These are phyloP conservation scores for Daedaleopsis sinensis DNA, from an alignment of 768 basidiomycete species.

Conservation along the genomic window DNA sequence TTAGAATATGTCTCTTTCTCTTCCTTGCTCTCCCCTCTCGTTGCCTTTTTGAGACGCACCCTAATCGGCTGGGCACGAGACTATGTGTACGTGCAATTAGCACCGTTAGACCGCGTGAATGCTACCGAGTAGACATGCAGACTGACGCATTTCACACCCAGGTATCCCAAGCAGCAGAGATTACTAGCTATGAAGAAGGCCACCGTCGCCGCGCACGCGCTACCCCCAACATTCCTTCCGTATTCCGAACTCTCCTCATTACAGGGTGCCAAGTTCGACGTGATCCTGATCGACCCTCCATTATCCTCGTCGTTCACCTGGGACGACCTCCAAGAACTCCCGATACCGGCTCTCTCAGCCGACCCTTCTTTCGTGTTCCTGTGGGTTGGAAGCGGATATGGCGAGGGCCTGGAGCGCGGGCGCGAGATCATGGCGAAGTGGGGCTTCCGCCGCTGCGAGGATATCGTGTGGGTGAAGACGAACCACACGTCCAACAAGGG, in stretches of 20 bases:
- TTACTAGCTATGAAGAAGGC: conserved; percentile 82
- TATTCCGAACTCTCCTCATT: conserved; percentile 57
- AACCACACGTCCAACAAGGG: conserved; percentile 74
- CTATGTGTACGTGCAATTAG: background rate
- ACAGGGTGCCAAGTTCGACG: conserved; percentile 80
- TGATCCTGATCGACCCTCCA: conserved; percentile 89
- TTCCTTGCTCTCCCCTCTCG: too few relatives aligned
- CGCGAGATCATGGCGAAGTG: conserved; percentile 89
- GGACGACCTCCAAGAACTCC: conserved; percentile 81
- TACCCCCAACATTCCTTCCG: conserved; percentile 74
- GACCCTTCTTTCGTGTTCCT: conserved; percentile 95
- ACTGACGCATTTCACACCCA: conserved; percentile 33
- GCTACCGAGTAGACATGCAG: background rate
- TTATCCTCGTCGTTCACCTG: conserved; percentile 86
- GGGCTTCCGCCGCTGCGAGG: conserved; percentile 95
- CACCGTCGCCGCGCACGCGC: conserved; percentile 68
- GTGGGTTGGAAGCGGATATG: conserved; percentile 93
- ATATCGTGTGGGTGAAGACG: conserved; percentile 98
- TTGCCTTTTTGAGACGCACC: too few relatives aligned
- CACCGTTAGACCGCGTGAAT: background rate
- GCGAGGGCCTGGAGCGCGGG: conserved; percentile 89
- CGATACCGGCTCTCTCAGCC: conserved; percentile 79
- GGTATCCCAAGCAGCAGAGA: conserved; percentile 93
- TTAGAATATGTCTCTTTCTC: too few relatives aligned
- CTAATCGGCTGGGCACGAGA: too few relatives aligned